These are phyloP conservation scores for Termitomyces sp. DNA, from an alignment of 768 basidiomycete species.

Conservation along the genomic window DNA sequence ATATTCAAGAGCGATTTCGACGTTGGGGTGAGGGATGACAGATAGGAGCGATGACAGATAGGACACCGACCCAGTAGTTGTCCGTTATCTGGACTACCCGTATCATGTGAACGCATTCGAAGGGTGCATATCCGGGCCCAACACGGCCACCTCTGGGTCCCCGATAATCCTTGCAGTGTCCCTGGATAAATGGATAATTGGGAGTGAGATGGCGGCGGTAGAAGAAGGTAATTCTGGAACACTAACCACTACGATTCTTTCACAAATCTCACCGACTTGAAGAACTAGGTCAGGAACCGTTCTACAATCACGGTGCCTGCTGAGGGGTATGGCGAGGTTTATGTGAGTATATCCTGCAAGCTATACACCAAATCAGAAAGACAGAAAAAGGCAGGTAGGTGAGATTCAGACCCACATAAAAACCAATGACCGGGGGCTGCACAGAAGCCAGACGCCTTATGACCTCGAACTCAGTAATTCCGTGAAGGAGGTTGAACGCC, in stretches of 20 bases:
- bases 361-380: background rate
- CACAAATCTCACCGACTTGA: background rate
- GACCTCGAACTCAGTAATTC: background rate
- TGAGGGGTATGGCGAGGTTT: background rate
- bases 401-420: background rate
- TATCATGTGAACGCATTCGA: constrained; percentile 4
- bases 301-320: background rate
- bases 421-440: background rate
- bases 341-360: constrained; percentile 6
- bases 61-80: constrained; percentile 4
- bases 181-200: background rate
- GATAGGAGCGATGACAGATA: background rate
- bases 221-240: background rate
- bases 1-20: background rate
- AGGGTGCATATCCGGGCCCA: constrained; percentile 4
- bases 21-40: background rate
- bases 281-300: background rate
- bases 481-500: background rate
- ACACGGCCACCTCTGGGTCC: constrained; percentile 6
- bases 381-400: background rate
- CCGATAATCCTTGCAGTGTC: constrained; percentile 2
- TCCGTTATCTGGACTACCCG: background rate
- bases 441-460: background rate
- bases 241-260: background rate
- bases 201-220: too few relatives aligned